Evolutionary conservation across 257 asterid genomes (phyloP).

Genomic region (Haberlea rhodopensis): DNA sequence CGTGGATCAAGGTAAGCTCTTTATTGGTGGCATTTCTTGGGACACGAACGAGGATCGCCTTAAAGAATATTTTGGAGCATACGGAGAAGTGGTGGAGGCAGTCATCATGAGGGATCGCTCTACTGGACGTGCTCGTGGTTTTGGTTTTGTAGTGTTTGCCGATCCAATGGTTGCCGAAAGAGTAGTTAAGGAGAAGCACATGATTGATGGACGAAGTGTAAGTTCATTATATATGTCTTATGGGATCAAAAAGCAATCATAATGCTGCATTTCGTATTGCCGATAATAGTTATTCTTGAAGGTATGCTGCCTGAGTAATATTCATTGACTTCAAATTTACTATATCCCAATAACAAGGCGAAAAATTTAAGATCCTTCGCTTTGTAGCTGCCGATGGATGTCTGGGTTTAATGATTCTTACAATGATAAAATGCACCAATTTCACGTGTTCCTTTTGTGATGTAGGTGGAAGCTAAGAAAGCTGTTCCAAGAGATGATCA

Average conservation of each 20-base stretch:
- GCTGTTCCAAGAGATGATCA: constrained; percentile 87
- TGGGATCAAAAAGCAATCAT: constrained; percentile 12
- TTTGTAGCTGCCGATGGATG: not conserved
- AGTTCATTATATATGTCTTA: constrained; percentile 28
- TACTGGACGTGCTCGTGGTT: constrained; percentile 87
- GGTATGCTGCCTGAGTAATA: not conserved
- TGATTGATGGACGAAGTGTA: constrained; percentile 74
- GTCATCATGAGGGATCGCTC: constrained; percentile 84
- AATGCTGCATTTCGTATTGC: not conserved
- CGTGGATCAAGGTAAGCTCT: constrained; percentile 78
- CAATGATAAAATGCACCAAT: not conserved
- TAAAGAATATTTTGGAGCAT: constrained; percentile 60
- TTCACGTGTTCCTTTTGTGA: constrained; percentile 18
- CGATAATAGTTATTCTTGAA: not conserved
- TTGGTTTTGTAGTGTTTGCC: constrained; percentile 73
- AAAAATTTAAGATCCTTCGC: not conserved
- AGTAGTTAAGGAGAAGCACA: constrained; percentile 76
- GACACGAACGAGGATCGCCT: constrained; percentile 85
- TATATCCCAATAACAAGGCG: not conserved
- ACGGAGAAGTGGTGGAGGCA: constrained; percentile 78
- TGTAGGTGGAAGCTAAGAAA: constrained; percentile 85
- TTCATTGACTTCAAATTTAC: not conserved
- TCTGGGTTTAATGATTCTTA: constrained; percentile 7
- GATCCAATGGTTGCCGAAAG: constrained; percentile 73
- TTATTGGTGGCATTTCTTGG: constrained; percentile 95